Percentiles rank a stretch among this genome's conserved stretches.
These are phyloP conservation scores for Thozetella sp. DNA, from an alignment of 495 filamentous ascomycete species.

Conservation along the genomic window DNA sequence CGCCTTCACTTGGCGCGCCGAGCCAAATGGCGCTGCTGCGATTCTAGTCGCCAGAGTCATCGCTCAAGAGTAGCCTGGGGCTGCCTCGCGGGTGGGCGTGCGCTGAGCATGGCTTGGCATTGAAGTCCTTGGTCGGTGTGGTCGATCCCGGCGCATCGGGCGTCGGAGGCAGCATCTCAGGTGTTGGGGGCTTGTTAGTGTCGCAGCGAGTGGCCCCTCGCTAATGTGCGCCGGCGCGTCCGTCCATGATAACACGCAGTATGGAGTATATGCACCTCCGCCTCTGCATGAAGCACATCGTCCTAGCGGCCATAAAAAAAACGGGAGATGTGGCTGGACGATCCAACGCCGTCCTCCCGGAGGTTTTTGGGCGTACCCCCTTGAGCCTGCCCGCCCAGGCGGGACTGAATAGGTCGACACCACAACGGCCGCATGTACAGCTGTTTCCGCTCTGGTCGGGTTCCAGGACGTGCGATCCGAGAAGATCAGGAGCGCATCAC, in stretches of 20 bases:
- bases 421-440: not conserved
- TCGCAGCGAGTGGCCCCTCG: not conserved
- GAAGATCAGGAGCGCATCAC: not conserved
- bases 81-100: not conserved
- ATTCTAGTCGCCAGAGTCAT: too few relatives aligned
- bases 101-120: not conserved
- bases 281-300: not conserved
- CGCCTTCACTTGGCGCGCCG: too few relatives aligned
- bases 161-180: not conserved
- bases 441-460: not conserved
- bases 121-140: not conserved
- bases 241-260: too few relatives aligned
- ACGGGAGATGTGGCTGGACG: not conserved
- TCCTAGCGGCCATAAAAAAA: too few relatives aligned
- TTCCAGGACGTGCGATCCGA: constrained; percentile 2
- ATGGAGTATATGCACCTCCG: not conserved
- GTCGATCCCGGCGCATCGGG: not conserved
- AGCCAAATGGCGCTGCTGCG: too few relatives aligned
- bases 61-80: too few relatives aligned
- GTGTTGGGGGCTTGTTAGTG: not conserved
- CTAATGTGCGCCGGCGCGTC: too few relatives aligned
- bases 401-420: not conserved
- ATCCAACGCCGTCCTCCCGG: not conserved
- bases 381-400: not conserved
- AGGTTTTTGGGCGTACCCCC: not conserved